Evolutionary conservation across 2,329 filamentous ascomycete genomes (phyloP).

Genomic region (Aspergillus texensis): DNA sequence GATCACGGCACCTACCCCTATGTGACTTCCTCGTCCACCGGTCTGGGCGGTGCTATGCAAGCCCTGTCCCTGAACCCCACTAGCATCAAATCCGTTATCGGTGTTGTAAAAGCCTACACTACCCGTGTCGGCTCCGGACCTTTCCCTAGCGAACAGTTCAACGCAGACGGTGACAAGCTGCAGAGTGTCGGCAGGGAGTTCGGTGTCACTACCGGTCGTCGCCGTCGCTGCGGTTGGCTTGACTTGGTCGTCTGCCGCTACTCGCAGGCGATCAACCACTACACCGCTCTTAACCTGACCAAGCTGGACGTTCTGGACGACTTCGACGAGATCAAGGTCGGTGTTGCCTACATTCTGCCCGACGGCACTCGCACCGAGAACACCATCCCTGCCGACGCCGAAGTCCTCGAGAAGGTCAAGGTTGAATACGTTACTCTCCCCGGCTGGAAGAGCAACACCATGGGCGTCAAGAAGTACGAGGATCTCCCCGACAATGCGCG

Average conservation of each 20-base stretch:
- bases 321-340: slow-evolving; percentile 65
- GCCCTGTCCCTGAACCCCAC: slow-evolving; percentile 61
- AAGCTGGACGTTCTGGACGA: slow-evolving; percentile 67
- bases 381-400: slow-evolving; percentile 61
- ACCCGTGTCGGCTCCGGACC: slow-evolving; percentile 63
- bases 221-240: slow-evolving; percentile 66
- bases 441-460: slow-evolving; percentile 64
- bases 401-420: slow-evolving; percentile 55
- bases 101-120: slow-evolving; percentile 68
- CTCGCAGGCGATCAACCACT: slow-evolving; percentile 59
- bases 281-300: slow-evolving; percentile 62
- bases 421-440: slow-evolving; percentile 62
- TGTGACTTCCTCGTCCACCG: slow-evolving; percentile 52
- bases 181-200: slow-evolving; percentile 59
- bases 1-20: slow-evolving; percentile 57
- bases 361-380: slow-evolving; percentile 53
- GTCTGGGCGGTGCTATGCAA: slow-evolving; percentile 56
- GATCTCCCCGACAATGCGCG: slow-evolving; percentile 60
- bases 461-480: slow-evolving; percentile 58
- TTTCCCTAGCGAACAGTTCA: slow-evolving; percentile 65
- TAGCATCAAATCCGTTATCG: slow-evolving; percentile 61
- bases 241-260: slow-evolving; percentile 67
- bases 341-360: slow-evolving; percentile 57
- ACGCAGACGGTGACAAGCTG: slow-evolving; percentile 58
- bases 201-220: slow-evolving; percentile 62